Percentiles rank a stretch among this genome's conserved stretches.
Evolutionary conservation across 2,329 filamentous ascomycete genomes (phyloP).

Genomic region (Pseudopithomyces maydicus): DNA sequence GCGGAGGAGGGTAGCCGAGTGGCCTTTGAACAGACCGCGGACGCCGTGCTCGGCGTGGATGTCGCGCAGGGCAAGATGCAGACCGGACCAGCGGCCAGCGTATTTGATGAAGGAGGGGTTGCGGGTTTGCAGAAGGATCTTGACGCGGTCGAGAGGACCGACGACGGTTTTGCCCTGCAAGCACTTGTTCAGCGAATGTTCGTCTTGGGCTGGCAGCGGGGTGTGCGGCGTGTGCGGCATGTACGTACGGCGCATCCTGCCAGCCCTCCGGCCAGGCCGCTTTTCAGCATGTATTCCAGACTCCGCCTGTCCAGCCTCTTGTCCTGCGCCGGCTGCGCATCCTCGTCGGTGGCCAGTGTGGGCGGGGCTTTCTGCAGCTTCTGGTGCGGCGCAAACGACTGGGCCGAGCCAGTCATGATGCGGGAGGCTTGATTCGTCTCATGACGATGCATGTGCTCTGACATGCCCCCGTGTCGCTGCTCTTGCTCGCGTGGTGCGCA

Average conservation of each 20-base stretch:
- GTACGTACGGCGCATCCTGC: constrained; percentile 84
- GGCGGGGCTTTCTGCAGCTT: constrained; percentile 39
- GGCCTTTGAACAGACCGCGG: constrained; percentile 84
- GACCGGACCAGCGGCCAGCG: constrained; percentile 83
- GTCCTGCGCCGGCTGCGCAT: constrained; percentile 45
- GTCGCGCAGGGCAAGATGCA: constrained; percentile 79
- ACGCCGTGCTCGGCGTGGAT: constrained; percentile 79
- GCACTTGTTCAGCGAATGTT: constrained; percentile 12
- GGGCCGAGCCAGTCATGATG: constrained; percentile 43
- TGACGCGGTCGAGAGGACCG: constrained; percentile 93
- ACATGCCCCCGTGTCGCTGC: constrained; percentile 38
- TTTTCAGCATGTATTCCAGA: constrained; percentile 81
- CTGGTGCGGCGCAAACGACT: constrained; percentile 23
- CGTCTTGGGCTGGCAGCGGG: neutral
- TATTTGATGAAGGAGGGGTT: constrained; percentile 96
- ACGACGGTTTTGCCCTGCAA: constrained; percentile 89
- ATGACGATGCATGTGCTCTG: constrained; percentile 44
- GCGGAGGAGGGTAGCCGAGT: constrained; percentile 89
- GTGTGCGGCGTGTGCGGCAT: neutral
- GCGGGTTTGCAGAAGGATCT: constrained; percentile 96
- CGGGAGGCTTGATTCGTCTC: constrained; percentile 37
- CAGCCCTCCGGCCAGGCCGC: constrained; percentile 83
- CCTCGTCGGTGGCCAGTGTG: constrained; percentile 58
- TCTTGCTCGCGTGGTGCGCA: constrained; percentile 17
- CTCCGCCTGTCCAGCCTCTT: constrained; percentile 70